Evolutionary conservation across 2,329 filamentous ascomycete species (phyloP), one percentile per base, ranked within the genome.

Genomic region (Mycosphaerelloides madeirae): DNA sequence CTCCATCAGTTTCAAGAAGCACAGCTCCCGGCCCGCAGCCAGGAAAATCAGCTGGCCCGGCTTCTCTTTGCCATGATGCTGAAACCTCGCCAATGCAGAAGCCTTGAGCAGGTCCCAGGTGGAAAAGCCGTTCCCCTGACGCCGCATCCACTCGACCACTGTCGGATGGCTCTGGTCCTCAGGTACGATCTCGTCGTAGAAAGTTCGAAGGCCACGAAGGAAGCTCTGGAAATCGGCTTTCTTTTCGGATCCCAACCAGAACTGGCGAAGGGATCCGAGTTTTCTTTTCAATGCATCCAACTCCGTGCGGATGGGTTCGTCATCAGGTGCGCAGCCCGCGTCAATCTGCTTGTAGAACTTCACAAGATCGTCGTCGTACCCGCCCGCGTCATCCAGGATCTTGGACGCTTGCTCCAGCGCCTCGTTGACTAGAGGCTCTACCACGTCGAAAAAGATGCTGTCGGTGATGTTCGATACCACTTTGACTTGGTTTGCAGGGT

Each of bases 381-480:
- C 2, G 6, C 18, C 32, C 6, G 32, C 41, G 9, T 28, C 14
- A 1, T 19, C n/a, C 11, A 57, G 38, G 3, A 46, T 42, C 5
- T 32, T 34, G n/a, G 38, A 25, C 3, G 56, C 50, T 14, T 51
- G 32, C 6, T 46, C 13, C 2, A 56, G 39, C 4, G 54, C 46
- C 3, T 49, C 43, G 14, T 50, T 25, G 5, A 58, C 49, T 6
- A 51, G 41, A 1, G 60, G 60, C 9, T 53, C 39, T 6, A 65
- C 43, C 2, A 57, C 38, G 1, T 58, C 19, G 40, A 61, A 60
- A 20, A 56, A 54, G 1, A 87, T 66, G 29, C 74, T 71, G 56
- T 88, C 84, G 4, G 84, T 70, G 3, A 86, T 77, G 44, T 85
- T 78, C 1, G 57, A 37, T 1, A 13, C 14, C 6, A 48, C 35